A percentile compares a stretch with the other conserved stretches of the same genome.
Evolutionary conservation across 305 asterid species (phyloP).

Genomic region (Striga hermonthica): DNA sequence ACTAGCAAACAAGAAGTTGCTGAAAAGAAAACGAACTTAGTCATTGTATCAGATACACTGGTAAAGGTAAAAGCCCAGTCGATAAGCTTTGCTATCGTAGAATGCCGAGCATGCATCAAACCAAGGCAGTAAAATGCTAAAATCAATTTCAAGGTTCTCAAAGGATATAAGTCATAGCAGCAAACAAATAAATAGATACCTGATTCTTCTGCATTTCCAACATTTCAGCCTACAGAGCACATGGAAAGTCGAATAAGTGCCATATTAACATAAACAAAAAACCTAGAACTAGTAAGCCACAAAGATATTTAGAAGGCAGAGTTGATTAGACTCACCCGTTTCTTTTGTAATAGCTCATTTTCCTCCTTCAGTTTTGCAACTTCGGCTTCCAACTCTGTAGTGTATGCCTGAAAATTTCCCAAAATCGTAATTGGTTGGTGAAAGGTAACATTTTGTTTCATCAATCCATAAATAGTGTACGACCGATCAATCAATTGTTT

Average conservation of each 20-base stretch:
- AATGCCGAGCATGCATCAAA: too few relatives aligned
- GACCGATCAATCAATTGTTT: too few relatives aligned
- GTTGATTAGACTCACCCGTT: slow-evolving; percentile 46
- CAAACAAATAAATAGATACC: slow-evolving; percentile 36
- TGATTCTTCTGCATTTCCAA: slow-evolving; percentile 80
- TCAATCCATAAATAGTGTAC: too few relatives aligned
- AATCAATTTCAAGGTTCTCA: neutral
- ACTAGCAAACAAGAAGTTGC: too few relatives aligned
- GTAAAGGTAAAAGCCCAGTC: too few relatives aligned
- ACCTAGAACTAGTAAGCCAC: too few relatives aligned
- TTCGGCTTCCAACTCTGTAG: slow-evolving; percentile 88
- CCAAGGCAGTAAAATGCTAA: neutral
- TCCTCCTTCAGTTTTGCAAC: slow-evolving; percentile 91
- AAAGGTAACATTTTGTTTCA: too few relatives aligned
- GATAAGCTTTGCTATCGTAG: too few relatives aligned
- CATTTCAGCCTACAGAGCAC: slow-evolving; percentile 42
- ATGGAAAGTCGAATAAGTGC: slow-evolving; percentile 24
- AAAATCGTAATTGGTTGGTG: slow-evolving; percentile 1
- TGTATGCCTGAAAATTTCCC: slow-evolving; percentile 60
- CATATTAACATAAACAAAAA: neutral
- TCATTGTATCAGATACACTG: too few relatives aligned
- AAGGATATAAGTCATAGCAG: neutral
- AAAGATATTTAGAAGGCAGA: neutral
- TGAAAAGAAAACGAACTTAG: too few relatives aligned
- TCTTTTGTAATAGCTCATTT: slow-evolving; percentile 64